These are phyloP conservation scores for Brettanomyces anomalus DNA, from an alignment of 805 yeast genomes.

Conservation along the genomic window DNA sequence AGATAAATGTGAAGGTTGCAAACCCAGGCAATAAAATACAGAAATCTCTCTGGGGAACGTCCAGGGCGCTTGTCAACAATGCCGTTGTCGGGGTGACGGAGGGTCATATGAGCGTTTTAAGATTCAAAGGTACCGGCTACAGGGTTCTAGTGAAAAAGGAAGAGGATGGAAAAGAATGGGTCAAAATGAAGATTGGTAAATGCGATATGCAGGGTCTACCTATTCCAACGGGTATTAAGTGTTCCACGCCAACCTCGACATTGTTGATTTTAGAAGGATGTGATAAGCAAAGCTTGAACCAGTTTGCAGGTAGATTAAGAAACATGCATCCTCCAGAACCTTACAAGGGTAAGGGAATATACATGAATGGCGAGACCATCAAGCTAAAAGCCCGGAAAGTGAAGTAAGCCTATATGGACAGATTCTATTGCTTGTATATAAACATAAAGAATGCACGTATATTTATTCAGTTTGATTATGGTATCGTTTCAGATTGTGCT, in stretches of 20 bases:
- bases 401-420: constrained; percentile 39
- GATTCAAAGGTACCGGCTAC: constrained; percentile 95
- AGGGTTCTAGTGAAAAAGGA: constrained; percentile 63
- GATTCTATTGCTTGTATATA: constrained; percentile 1
- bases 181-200: constrained; percentile 80
- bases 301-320: constrained; percentile 84
- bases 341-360: constrained; percentile 96
- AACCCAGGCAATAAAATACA: constrained; percentile 65
- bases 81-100: constrained; percentile 82
- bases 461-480: no score
- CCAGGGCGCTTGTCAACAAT: constrained; percentile 69
- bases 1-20: constrained; percentile 33
- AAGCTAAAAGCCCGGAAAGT: constrained; percentile 87
- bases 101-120: constrained; percentile 82
- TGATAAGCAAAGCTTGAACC: constrained; percentile 77
- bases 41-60: constrained; percentile 92
- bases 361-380: constrained; percentile 84
- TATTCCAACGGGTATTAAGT: constrained; percentile 71
- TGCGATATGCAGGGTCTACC: constrained; percentile 69
- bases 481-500: no score
- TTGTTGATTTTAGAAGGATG: constrained; percentile 78
- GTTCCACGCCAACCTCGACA: constrained; percentile 75
- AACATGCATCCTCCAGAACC: constrained; percentile 94
- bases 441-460: neutral
- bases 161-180: constrained; percentile 43